Base-by-base conservation (phyloP, 2,329 filamentous ascomycete genomes). In the Leptographium procerum region DNA sequence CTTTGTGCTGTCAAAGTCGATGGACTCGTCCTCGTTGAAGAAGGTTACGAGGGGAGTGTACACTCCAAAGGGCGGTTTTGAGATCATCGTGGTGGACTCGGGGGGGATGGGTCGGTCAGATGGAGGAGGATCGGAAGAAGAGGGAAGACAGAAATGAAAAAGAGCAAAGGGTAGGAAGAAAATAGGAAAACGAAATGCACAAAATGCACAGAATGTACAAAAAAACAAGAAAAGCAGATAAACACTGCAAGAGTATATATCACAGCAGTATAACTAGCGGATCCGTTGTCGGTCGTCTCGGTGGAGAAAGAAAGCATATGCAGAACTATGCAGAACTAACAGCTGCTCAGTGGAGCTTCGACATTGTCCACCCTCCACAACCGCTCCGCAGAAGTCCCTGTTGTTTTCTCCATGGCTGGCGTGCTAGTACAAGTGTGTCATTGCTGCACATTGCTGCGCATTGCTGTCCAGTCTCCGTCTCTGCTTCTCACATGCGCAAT, bases 21-120 rank as follows among this genome's bases (percentile, higher is more conserved):
- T 68, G 33, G 76, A 72, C 67, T 81, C 78, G 64, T 79, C 75
- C 3, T 69, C 64, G 28, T 75, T 67, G 70, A 81, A 82, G 69
- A 82, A 81, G 61, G 78, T 73, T n/a, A 80, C 75, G n/a, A 78
- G 79, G 45, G 79, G 79, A 33, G 78, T 76, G 66, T 81, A 81
- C 64, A 81, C 71, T 59, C 77, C 78, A 26, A 55, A 13, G 19
- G 52, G 34, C 4, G 52, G 57, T 8, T 29, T 34, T 5, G 40
- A 7, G 24, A 29, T 16, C 28, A 26, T 40, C 11, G 6, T 51
- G 26, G 10, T 19, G 26, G 26, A n/a, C n/a, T n/a, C n/a, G n/a
- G n/a, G n/a, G n/a, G n/a, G n/a, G n/a, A n/a, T n/a, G n/a, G n/a
- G n/a, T n/a, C n/a, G n/a, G n/a, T n/a, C n/a, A n/a, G n/a, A n/a